Percentiles rank a stretch among this genome's conserved stretches.
Evolutionary conservation across 179 eudicot genomes (phyloP).

Genomic region (Nepenthes alata): DNA sequence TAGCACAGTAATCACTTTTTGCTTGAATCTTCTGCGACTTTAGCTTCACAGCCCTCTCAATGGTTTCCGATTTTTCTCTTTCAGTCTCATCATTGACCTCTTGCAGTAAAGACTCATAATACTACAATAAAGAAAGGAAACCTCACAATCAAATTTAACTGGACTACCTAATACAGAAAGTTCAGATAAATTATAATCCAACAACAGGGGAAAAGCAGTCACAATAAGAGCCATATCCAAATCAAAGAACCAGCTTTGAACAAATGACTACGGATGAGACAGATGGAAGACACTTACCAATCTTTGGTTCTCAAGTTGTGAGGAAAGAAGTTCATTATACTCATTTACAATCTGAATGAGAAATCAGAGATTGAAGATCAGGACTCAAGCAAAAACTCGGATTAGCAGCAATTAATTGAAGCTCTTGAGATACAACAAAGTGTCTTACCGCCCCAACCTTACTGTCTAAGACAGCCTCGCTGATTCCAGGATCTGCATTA

Average conservation of each 20-base stretch:
- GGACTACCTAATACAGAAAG: background rate
- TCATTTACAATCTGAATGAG: slow-evolving; percentile 60
- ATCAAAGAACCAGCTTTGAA: too few relatives aligned
- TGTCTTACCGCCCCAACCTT: slow-evolving; percentile 59
- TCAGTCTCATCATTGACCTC: slow-evolving; percentile 73
- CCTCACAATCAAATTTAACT: background rate
- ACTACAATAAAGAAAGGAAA: slow-evolving; percentile 23
- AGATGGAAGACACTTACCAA: slow-evolving; percentile 26
- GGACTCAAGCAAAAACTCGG: background rate
- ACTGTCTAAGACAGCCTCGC: slow-evolving; percentile 55
- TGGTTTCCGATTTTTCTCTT: slow-evolving; percentile 43
- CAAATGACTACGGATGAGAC: background rate
- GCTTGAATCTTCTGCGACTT: slow-evolving; percentile 66
- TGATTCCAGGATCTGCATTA: slow-evolving; percentile 43
- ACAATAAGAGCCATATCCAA: background rate
- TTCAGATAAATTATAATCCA: background rate
- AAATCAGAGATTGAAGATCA: slow-evolving; percentile 3
- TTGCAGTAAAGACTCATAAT: slow-evolving; percentile 60
- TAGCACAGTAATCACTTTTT: slow-evolving; percentile 49
- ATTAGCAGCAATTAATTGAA: background rate
- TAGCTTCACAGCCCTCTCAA: slow-evolving; percentile 42
- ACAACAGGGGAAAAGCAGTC: background rate
- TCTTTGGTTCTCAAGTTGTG: slow-evolving; percentile 87
- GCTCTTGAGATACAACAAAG: background rate
- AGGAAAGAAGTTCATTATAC: slow-evolving; percentile 82